Conservation (phyloP, 1,284 basidiomycete genomes). For the Malassezia nana region DNA sequence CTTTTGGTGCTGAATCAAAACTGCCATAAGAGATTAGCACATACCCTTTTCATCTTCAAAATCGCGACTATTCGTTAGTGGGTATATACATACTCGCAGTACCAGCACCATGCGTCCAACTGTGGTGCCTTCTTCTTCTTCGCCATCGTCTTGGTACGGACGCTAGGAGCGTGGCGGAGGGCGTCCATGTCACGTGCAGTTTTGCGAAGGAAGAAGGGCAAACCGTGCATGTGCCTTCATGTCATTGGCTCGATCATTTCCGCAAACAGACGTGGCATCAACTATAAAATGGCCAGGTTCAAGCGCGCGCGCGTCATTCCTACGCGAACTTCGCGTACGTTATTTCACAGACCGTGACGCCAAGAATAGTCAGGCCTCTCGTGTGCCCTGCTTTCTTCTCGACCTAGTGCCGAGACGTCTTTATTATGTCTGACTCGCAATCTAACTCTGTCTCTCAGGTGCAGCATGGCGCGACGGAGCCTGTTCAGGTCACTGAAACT, state of each 20-base stretch:
- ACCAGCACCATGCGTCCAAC: constrained; percentile 79
- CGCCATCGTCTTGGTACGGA: constrained; percentile 26
- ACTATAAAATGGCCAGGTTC: constrained; percentile 1
- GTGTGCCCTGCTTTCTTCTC: not conserved
- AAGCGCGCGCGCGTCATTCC: constrained; percentile 5
- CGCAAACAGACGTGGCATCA: not conserved
- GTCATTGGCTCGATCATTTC: constrained; percentile 3
- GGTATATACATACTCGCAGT: constrained; percentile 72
- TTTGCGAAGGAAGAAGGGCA: constrained; percentile 1
- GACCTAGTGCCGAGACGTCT: not conserved
- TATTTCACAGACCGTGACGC: not conserved
- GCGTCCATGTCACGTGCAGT: not conserved
- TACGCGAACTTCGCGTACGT: not conserved
- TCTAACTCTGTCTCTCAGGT: not conserved
- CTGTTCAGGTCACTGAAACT: not conserved
- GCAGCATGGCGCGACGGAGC: not conserved
- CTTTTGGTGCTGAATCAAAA: constrained; percentile 97
- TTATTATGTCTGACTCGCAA: not conserved
- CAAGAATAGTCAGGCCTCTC: not conserved
- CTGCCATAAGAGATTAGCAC: constrained; percentile 50
- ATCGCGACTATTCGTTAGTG: constrained; percentile 30
- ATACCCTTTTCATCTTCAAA: constrained; percentile 47
- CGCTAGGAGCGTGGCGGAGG: not conserved
- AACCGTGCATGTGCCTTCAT: not conserved
- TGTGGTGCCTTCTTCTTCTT: constrained; percentile 47